phyloP scores from a whole-genome alignment of 257 asterid species.

The Solanum rostratum region DNA sequence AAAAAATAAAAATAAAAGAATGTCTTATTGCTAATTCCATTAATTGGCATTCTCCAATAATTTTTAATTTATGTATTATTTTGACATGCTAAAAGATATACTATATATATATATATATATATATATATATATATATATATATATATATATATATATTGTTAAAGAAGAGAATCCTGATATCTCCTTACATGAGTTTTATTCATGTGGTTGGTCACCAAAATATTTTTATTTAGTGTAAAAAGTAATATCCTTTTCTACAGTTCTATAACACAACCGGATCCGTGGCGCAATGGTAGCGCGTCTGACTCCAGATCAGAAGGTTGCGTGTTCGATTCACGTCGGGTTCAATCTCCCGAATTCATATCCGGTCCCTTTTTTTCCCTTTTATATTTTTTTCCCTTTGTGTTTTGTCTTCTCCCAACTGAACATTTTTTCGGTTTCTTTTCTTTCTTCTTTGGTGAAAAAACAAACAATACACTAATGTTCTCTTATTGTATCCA shows the following conservation, averaged over 20 bases:
- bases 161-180: neutral
- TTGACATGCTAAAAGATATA: neutral
- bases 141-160: too few species aligned
- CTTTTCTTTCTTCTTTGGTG: too few species aligned
- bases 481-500: too few species aligned
- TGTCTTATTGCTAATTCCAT: neutral
- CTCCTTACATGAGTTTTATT: neutral
- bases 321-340: slow-evolving; percentile 95
- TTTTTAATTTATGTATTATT: neutral
- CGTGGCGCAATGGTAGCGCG: slow-evolving; percentile 61
- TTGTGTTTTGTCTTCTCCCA: neutral
- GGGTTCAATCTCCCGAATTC: slow-evolving; percentile 31
- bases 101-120: too few species aligned
- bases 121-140: too few species aligned
- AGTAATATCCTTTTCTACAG: too few species aligned
- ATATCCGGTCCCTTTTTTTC: neutral
- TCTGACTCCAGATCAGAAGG: slow-evolving; percentile 99
- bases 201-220: neutral
- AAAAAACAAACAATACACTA: too few species aligned
- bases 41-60: neutral
- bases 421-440: too few species aligned
- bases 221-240: too few species aligned
- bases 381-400: neutral
- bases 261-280: neutral
- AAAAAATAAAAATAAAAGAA: neutral